Conservation (phyloP, 73 alveolate genomes). For the Uronychia binucleata region DNA sequence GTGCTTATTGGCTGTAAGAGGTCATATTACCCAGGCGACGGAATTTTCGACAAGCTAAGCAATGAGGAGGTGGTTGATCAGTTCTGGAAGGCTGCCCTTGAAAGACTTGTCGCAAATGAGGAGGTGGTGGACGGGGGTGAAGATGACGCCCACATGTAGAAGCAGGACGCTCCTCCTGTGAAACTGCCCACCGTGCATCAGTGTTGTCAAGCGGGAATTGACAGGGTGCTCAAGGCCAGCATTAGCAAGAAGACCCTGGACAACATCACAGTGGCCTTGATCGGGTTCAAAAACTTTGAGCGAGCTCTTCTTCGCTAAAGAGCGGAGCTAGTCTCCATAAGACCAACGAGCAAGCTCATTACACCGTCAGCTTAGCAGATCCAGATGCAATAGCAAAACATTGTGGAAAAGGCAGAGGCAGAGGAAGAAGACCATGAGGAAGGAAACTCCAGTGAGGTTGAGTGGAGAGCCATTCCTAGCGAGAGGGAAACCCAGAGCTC, state of each 20-base stretch:
- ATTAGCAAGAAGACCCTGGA: slow-evolving; percentile 48
- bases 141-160: not conserved
- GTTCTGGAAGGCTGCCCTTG: slow-evolving; percentile 25
- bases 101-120: too few relatives aligned
- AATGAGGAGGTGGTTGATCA: slow-evolving; percentile 15
- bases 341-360: too few relatives aligned
- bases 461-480: too few relatives aligned
- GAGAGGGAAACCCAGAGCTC: too few relatives aligned
- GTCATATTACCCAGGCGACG: slow-evolving; percentile 19
- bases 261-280: slow-evolving; percentile 57
- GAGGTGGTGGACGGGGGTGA: slow-evolving; percentile 1
- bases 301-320: too few relatives aligned
- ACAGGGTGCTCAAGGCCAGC: slow-evolving; percentile 43
- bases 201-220: slow-evolving; percentile 18
- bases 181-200: not conserved
- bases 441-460: too few relatives aligned
- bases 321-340: too few relatives aligned
- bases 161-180: not conserved
- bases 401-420: too few relatives aligned
- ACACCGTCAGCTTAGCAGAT: too few relatives aligned
- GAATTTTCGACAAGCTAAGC: slow-evolving; percentile 28
- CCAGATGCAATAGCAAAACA: too few relatives aligned
- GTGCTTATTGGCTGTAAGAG: slow-evolving; percentile 46
- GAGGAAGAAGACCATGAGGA: too few relatives aligned
- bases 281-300: slow-evolving; percentile 36